These are phyloP conservation scores for Lasiosphaeria hispida DNA, from an alignment of 495 filamentous ascomycete species.

Conservation along the genomic window DNA sequence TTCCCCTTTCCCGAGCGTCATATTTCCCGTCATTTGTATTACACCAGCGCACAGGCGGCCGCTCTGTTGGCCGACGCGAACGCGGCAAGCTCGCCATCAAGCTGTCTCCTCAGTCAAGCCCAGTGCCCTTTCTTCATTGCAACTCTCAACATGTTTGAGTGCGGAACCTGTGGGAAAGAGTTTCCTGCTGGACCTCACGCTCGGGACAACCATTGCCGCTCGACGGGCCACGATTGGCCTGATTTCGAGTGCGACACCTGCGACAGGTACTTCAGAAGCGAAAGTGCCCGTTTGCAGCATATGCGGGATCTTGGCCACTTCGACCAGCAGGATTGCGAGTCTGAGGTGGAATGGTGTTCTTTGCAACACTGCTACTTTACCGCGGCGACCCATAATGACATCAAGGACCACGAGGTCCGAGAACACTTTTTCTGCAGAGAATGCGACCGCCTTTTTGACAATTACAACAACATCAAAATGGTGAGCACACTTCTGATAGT, in stretches of 20 bases:
- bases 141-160: constrained; percentile 20
- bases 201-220: constrained; percentile 23
- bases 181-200: constrained; percentile 23
- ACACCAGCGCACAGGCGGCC: too few species aligned
- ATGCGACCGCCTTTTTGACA: constrained; percentile 29
- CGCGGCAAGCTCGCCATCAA: too few species aligned
- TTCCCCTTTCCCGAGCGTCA: too few species aligned
- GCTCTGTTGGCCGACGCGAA: too few species aligned
- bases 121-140: too few species aligned
- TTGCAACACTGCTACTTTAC: constrained; percentile 23
- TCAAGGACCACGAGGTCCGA: constrained; percentile 20
- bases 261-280: constrained; percentile 18
- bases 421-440: constrained; percentile 27
- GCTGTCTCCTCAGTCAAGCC: too few species aligned
- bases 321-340: constrained; percentile 20
- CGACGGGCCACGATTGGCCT: constrained; percentile 20
- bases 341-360: too few species aligned
- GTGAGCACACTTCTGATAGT: background rate
- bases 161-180: constrained; percentile 18
- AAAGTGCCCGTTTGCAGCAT: constrained; percentile 19
- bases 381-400: background rate
- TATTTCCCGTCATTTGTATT: too few species aligned
- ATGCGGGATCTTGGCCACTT: constrained; percentile 21
- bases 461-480: constrained; percentile 30
- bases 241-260: constrained; percentile 28